These are phyloP conservation scores for Collybiopsis confluens DNA, from an alignment of 768 basidiomycete genomes.

Conservation along the genomic window DNA sequence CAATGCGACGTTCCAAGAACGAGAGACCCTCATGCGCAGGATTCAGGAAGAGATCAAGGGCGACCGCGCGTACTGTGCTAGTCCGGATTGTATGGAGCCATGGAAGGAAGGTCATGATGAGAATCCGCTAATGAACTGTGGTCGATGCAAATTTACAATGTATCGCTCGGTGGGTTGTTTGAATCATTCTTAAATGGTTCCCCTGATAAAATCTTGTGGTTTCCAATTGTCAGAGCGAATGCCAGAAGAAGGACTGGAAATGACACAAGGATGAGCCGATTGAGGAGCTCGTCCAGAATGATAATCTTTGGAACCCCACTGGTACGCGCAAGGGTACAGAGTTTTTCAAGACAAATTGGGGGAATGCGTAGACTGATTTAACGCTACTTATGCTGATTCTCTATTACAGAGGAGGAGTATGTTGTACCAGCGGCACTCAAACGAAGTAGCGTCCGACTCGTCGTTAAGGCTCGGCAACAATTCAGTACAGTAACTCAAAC, in stretches of 20 bases:
- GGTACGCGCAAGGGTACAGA: conserved; percentile 13
- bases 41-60: conserved; percentile 1
- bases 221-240: not conserved
- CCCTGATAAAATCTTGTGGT: too few relatives aligned
- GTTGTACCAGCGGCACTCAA: too few relatives aligned
- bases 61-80: conserved; percentile 13
- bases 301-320: conserved; percentile 10
- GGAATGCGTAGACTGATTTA: not conserved
- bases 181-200: too few relatives aligned
- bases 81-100: conserved; percentile 8
- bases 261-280: conserved; percentile 11
- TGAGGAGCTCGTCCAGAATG: conserved; percentile 9
- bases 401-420: too few relatives aligned
- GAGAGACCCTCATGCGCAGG: not conserved
- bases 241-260: conserved; percentile 12
- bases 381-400: too few relatives aligned
- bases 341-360: conserved; percentile 6
- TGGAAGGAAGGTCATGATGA: not conserved
- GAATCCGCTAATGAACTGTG: conserved; percentile 6
- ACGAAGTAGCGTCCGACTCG: too few relatives aligned
- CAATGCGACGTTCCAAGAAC: not conserved
- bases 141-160: conserved; percentile 8
- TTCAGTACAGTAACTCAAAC: too few relatives aligned
- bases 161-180: conserved; percentile 14
- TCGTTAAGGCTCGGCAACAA: too few relatives aligned